Evolutionary conservation across 805 yeast species (phyloP).

Genomic region (Cyberlindnera bimundalis): DNA sequence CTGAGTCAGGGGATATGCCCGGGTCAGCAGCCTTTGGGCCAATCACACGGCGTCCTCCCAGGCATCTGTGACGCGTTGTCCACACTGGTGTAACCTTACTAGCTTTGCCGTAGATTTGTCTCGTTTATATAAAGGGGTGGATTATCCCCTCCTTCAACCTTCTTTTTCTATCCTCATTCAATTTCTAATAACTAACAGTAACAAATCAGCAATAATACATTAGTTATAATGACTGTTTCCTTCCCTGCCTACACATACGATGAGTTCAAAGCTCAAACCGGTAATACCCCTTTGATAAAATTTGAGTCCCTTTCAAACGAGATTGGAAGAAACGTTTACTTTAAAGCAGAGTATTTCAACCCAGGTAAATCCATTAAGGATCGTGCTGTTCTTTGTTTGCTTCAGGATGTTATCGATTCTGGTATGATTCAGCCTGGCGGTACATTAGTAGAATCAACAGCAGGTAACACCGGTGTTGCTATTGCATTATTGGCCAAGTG

Average conservation of each 20-base stretch:
- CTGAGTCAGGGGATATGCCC: not conserved
- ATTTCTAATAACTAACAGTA: not conserved
- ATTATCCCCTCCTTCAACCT: not conserved
- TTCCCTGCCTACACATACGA: constrained; percentile 21
- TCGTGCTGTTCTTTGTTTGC: constrained; percentile 69
- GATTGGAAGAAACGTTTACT: constrained; percentile 71
- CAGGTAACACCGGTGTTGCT: constrained; percentile 84
- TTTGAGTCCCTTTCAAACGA: constrained; percentile 55
- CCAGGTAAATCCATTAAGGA: constrained; percentile 89
- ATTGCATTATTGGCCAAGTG: constrained; percentile 60
- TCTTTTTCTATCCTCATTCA: not conserved
- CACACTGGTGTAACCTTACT: too few relatives aligned
- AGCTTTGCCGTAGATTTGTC: not conserved
- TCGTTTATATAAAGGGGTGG: constrained; percentile 1
- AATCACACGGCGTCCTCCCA: not conserved
- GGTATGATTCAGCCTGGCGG: constrained; percentile 34
- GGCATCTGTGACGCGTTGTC: not conserved
- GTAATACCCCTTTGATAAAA: constrained; percentile 71
- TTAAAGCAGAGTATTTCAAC: constrained; percentile 67
- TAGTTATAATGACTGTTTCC: constrained; percentile 6
- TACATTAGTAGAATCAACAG: constrained; percentile 74
- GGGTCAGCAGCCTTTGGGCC: not conserved
- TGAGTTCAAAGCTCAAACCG: constrained; percentile 36
- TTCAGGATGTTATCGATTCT: constrained; percentile 50
- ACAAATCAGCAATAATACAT: not conserved